Evolutionary conservation across 768 basidiomycete genomes (phyloP).

Genomic region (Pholiota conissans): DNA sequence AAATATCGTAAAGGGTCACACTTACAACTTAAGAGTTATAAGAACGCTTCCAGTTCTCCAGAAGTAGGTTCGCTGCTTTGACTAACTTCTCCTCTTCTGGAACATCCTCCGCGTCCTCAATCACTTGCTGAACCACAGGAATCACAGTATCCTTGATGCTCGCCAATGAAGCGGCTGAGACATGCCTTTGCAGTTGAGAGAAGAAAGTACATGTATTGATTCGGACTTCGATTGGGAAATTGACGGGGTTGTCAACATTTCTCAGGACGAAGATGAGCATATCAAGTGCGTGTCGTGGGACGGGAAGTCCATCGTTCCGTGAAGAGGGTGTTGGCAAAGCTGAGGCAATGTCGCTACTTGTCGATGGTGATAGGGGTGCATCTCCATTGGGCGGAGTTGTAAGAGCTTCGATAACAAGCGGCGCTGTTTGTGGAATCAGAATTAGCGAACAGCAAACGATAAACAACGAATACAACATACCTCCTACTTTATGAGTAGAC

Average conservation of each 20-base stretch:
- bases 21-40: not conserved
- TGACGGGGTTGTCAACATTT: constrained; percentile 52
- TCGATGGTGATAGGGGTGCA: constrained; percentile 38
- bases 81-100: constrained; percentile 43
- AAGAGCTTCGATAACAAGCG: constrained; percentile 62
- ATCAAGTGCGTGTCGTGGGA: constrained; percentile 62
- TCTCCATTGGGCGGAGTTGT: constrained; percentile 40
- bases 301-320: constrained; percentile 35
- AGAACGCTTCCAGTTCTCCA: constrained; percentile 38
- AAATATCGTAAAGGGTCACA: not conserved
- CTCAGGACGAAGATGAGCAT: constrained; percentile 64
- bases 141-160: constrained; percentile 50
- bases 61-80: constrained; percentile 37
- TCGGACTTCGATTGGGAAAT: constrained; percentile 75
- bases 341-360: constrained; percentile 45
- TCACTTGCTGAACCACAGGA: constrained; percentile 53
- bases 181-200: constrained; percentile 58
- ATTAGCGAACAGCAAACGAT: not conserved
- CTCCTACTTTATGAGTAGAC: constrained; percentile 62
- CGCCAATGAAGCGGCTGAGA: constrained; percentile 45
- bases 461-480: constrained; percentile 34
- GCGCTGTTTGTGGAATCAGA: constrained; percentile 38
- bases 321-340: constrained; percentile 47
- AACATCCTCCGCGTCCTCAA: constrained; percentile 33
- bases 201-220: constrained; percentile 76